Base-by-base conservation (phyloP, 1,284 basidiomycete species). In the Malassezia psittaci region DNA sequence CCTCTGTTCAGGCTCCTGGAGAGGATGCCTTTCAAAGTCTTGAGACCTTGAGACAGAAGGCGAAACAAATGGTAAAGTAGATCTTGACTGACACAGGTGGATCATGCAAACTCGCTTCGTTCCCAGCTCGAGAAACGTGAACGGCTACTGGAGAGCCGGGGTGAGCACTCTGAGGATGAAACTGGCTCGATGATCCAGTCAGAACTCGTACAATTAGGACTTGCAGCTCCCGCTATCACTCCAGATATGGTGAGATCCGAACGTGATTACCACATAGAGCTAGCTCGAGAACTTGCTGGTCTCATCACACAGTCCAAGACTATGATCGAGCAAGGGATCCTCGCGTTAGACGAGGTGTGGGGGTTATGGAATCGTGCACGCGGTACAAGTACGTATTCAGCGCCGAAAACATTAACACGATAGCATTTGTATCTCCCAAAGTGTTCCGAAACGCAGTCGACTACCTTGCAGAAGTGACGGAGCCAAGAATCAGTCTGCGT, bases 281-380 rank as follows among this genome's bases (percentile, higher is more conserved):
- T 96, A 8, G 89, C 89, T 10, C 80, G 81, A 34, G 93, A 98
- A 78, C 80, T 98, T 1, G 85, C 83, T 0, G 77, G 80, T 1
- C 78, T 96, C 2, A 78, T 96, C 13, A 48, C 50, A 13, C 38
- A 10, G 78, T 11, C 21, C 9, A 85, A 41, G 5, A 65, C 65
- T 2, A 41, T 71, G 32, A 59, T 69, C 55, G 74, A 60, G 61
- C 38, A 35, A 8, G 64, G 66, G 11, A 38, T 96, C 15, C 80
- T 96, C 19, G 87, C 85, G 0, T 78, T 96, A 16, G 93, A 98
- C 74, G 90, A 96, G 74, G 86, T 90, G 0, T 98, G 93, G 93
- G 90, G 90, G 41, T 82, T 87, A 1, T 98, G 93, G 93, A 96
- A 96, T 75, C 84, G 93, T 49, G 90, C 89, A 1, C 79, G 93